Base-by-base conservation (phyloP, 75 land plant species). In the Pinus taeda region DNA sequence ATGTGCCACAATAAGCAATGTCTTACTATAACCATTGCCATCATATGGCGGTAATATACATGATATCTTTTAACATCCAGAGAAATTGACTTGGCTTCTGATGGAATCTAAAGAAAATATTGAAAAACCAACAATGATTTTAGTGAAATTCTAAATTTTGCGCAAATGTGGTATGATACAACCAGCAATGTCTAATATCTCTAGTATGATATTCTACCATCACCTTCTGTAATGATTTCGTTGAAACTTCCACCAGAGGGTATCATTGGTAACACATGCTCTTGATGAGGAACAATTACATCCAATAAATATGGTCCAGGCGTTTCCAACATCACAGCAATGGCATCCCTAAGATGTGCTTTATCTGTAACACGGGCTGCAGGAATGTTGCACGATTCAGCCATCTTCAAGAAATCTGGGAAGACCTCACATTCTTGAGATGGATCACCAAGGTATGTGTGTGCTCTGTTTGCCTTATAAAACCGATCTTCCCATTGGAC, bases 391-490 rank as follows among this genome's bases (percentile, higher is more conserved):
- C 85, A 86, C 14, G 73, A 81, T 75, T 86, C 82, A 15, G 88
- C 88, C 30, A 86, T 67, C 77, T 83, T 83, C 77, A 76, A 79
- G 39, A 86, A 80, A 76, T 86, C 80, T 11, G 88, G 87, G 59
- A 75, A 85, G 29, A 85, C 79, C 17, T 75, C 78, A 33, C 65
- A 65, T 66, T 82, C 87, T 62, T 55, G 42, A 8, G 77, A 77
- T 6, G 88, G 88, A 74, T 86, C 88, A 56, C 88, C 88, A 64
- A 86, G 76, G 65, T 86, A 86, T 14, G 88, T 86, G 59, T 83
- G 85, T 12, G 85, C 88, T 75, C 88, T 80, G 62, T 80, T 83
- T 39, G 37, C 81, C 78, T 83, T 86, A 73, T 82, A 85, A 60
- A 85, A 85, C 29, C 87, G 75, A 65, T 85, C 87, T 57, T 85